Evolutionary conservation across 2,329 filamentous ascomycete genomes (phyloP).

Genomic region (Pseudopithomyces chartarum): DNA sequence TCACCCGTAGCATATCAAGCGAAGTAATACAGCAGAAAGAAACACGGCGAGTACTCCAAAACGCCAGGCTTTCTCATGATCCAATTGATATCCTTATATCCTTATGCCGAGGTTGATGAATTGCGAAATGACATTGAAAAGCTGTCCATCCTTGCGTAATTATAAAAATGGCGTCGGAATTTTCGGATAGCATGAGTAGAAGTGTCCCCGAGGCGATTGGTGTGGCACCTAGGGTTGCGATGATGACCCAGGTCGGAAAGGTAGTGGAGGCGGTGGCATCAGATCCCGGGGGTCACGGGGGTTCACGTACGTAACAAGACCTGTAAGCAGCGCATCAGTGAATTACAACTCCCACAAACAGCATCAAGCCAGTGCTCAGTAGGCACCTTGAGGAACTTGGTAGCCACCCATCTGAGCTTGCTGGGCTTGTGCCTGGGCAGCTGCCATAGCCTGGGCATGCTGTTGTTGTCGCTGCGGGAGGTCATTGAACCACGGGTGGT

Average conservation of each 20-base stretch:
- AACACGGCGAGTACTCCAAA: background rate
- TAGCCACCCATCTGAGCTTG: conserved; percentile 46
- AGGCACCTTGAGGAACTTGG: conserved; percentile 45
- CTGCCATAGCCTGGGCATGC: conserved; percentile 37
- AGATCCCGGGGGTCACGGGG: background rate
- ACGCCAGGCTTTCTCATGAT: background rate
- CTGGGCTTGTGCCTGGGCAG: conserved; percentile 42
- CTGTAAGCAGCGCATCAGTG: background rate
- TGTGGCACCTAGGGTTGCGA: background rate
- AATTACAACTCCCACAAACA: background rate
- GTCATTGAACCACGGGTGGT: conserved; percentile 91
- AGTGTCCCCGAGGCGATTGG: background rate
- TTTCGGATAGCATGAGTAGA: background rate
- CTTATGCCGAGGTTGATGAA: background rate
- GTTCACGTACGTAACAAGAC: background rate
- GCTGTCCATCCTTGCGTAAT: background rate
- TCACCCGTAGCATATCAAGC: background rate
- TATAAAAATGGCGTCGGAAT: background rate
- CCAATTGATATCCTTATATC: too few species aligned
- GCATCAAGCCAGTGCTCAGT: conserved; percentile 24
- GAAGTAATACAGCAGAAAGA: too few species aligned
- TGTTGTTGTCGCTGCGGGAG: conserved; percentile 59
- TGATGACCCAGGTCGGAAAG: background rate
- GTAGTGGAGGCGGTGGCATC: background rate
- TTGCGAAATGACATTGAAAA: background rate